These are phyloP conservation scores for Fusarium denticulatum DNA, from an alignment of 2,329 filamentous ascomycete genomes.

Conservation along the genomic window DNA sequence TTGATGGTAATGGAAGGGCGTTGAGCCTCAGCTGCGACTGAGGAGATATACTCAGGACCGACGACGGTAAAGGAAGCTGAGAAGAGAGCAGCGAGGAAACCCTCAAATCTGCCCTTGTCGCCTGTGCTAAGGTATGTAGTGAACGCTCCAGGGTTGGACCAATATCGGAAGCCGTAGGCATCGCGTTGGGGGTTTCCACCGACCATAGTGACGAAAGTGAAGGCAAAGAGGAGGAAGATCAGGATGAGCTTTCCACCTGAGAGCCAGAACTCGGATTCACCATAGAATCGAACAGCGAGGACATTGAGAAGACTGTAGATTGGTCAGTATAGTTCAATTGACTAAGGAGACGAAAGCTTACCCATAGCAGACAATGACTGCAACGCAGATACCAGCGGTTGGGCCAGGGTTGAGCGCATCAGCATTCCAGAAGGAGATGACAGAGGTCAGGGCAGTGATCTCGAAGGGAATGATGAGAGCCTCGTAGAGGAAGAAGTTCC, in stretches of 20 bases:
- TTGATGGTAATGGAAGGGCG: slow-evolving; percentile 69
- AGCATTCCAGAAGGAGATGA: slow-evolving; percentile 61
- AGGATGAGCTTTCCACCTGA: slow-evolving; percentile 55
- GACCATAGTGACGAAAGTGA: slow-evolving; percentile 68
- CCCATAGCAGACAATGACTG: slow-evolving; percentile 55
- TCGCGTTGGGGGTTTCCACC: slow-evolving; percentile 67
- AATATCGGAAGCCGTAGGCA: slow-evolving; percentile 73
- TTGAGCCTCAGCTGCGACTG: slow-evolving; percentile 72
- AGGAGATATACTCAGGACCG: slow-evolving; percentile 70
- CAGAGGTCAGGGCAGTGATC: slow-evolving; percentile 59
- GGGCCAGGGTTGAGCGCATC: slow-evolving; percentile 48
- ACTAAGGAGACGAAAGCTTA: neutral
- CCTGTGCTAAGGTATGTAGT: slow-evolving; percentile 67
- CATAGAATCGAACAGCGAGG: slow-evolving; percentile 54
- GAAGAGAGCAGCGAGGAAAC: slow-evolving; percentile 72
- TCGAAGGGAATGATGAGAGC: slow-evolving; percentile 62
- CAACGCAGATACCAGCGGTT: slow-evolving; percentile 56
- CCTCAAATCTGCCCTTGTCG: slow-evolving; percentile 70
- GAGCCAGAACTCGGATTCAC: slow-evolving; percentile 58
- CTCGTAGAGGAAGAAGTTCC: slow-evolving; percentile 50
- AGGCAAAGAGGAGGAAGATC: slow-evolving; percentile 60
- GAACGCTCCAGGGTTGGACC: slow-evolving; percentile 65
- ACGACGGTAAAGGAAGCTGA: slow-evolving; percentile 67
- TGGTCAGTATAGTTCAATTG: neutral
- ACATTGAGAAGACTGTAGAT: slow-evolving; percentile 49